Conservation (phyloP, 179 eudicot species). For the Pouteria campechiana region DNA sequence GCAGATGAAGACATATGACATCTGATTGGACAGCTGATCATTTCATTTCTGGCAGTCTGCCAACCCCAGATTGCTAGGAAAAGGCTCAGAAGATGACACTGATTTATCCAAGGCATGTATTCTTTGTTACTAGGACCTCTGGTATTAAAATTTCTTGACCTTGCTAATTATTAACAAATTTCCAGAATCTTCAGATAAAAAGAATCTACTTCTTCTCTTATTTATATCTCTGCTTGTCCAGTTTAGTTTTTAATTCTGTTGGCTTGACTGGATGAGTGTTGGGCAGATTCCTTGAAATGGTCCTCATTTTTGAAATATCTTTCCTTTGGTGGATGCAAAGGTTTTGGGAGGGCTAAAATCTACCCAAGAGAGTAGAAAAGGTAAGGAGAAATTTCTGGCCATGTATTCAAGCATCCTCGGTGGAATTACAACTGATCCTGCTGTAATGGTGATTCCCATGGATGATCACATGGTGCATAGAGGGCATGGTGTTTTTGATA, state of each 20-base stretch:
- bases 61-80: no score
- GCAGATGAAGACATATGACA: no score
- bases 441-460: conserved; percentile 83
- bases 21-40: no score
- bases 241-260: neutral
- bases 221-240: no score
- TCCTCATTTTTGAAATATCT: neutral
- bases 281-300: neutral
- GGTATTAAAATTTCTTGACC: no score
- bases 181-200: no score
- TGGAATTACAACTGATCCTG: conserved; percentile 70
- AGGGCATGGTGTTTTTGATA: conserved; percentile 92
- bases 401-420: conserved; percentile 85
- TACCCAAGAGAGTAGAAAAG: conserved; percentile 23
- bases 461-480: conserved; percentile 97
- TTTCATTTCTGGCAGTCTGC: no score
- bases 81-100: no score
- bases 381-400: conserved; percentile 54
- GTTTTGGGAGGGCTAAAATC: conserved; percentile 45
- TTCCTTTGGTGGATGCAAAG: conserved; percentile 15
- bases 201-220: neutral
- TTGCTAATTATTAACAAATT: no score
- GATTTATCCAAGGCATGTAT: no score
- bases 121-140: no score
- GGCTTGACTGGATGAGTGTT: neutral